Base-by-base conservation (phyloP, 768 basidiomycete genomes). In the Suillus tomentosus region DNA sequence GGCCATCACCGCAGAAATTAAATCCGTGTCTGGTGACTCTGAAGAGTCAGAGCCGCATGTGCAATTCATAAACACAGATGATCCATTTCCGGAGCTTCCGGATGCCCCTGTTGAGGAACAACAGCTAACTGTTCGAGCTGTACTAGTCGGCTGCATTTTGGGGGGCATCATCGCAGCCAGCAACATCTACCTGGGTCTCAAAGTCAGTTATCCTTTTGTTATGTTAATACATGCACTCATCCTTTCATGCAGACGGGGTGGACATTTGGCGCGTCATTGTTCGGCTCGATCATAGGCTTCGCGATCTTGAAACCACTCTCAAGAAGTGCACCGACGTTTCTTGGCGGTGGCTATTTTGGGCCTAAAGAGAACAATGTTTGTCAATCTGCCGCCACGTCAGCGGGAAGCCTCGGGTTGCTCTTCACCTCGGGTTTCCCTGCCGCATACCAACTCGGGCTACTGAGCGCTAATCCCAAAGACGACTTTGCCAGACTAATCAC, bases 121-220 rank as follows among this genome's bases (percentile, higher is more conserved):
- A 61, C 83, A 84, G 69, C 78, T 87, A 40, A 83, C 84, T 1
- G 61, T 85, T 66, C 77, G 83, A 54, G 80, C 82, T 17, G 61
- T 86, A 17, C 63, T 84, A 39, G 80, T 82, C 50, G 82, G 83
- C 64, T 81, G 79, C 68, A 66, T 62, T 17, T 77, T 87, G 39
- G 85, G 85, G 27, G 82, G 80, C 54, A 69, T 86, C 73, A 84
- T 87, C 39, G 83, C 83, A 48, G 84, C 85, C 27, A 85, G 84
- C 55, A 86, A 86, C 73, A 85, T 88, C 65, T 88, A 88, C 69
- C 81, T 88, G n/a, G 86, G 87, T 62, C 74, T 88, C 63, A 88
- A 88, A 74, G 62, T 63, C 31, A 61, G 62, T 31, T 19, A 24
- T 19, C 17, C 42, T 31, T 31, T 34, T 1, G 6, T 7, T 14